Evolutionary conservation across 257 asterid species (phyloP), one percentile per base, ranked within the genome.

Genomic region (Galeopsis tetrahit): DNA sequence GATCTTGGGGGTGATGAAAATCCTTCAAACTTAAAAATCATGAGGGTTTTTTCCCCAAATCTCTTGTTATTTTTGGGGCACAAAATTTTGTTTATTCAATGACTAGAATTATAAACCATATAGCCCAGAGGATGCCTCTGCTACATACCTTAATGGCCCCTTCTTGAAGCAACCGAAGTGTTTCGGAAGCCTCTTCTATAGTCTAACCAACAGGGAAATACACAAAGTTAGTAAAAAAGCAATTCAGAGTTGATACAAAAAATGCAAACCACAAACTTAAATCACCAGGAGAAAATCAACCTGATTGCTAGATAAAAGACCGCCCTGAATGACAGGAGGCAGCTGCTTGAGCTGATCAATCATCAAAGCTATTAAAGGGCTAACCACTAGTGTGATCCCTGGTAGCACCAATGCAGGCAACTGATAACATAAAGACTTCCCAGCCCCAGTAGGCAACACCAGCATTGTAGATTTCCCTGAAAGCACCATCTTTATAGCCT

Each of bases 351-450:
- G 93, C 81, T 94, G 99, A 90, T 91, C 99, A 71, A 91, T 85
- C 98, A 94, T 94, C 87, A 94, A 86, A 68, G 99, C 90, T 43
- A 94, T 87, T 74, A 94, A 82, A 73, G 99, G 99, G 78, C 99
- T 91, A 51, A 92, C 89, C 46, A 94, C 99, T 35, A 94, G 83
- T 0, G 97, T 91, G 71, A 87, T 60, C 70, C 99, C 99, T 21
- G 86, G 89, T 40, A 94, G 77, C 64, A 91, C 85, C 74, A 94
- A 48, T 3, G 99, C 95, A 2, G 97, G 92, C 72, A 94, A 80
- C 79, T 94, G 99, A 81, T 91, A 91, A 79, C 98, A 94, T 46
- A 94, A 75, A 0, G 98, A 88, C 82, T 94, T 94, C 9, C 98
- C 99, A 8, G 97, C 90, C 5, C 99, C 99, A 2, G 99, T 94